phyloP scores from a whole-genome alignment of 2,329 filamentous ascomycete species.

The Penicillium sp. region DNA sequence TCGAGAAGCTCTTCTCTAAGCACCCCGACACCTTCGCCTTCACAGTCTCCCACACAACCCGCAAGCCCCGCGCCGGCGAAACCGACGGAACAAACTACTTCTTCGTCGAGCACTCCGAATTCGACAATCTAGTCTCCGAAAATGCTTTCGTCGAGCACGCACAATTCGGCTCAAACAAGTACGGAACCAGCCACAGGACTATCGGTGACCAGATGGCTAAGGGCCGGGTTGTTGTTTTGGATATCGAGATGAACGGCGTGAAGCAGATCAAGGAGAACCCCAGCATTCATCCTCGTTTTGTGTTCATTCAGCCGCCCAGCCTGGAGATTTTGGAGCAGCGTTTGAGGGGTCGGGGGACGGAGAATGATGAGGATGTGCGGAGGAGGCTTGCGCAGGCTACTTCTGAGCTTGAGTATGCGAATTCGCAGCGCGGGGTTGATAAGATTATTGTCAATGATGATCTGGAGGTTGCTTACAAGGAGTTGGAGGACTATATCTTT shows the following conservation, averaged over 20 bases:
- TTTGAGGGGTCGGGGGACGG: slow-evolving; percentile 74
- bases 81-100: slow-evolving; percentile 77
- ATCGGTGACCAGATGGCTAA: slow-evolving; percentile 72
- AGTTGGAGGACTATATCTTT: slow-evolving; percentile 47
- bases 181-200: slow-evolving; percentile 79
- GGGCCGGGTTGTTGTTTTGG: slow-evolving; percentile 76
- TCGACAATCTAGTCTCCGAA: slow-evolving; percentile 65
- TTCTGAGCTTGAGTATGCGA: slow-evolving; percentile 71
- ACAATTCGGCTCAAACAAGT: slow-evolving; percentile 79
- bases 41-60: slow-evolving; percentile 68
- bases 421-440: slow-evolving; percentile 60
- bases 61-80: slow-evolving; percentile 73
- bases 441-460: slow-evolving; percentile 67
- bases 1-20: slow-evolving; percentile 44
- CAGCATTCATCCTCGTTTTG: slow-evolving; percentile 69
- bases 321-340: slow-evolving; percentile 72
- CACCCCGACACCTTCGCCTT: slow-evolving; percentile 46
- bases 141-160: slow-evolving; percentile 85
- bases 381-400: slow-evolving; percentile 71
- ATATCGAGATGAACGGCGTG: slow-evolving; percentile 98
- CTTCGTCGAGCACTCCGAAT: slow-evolving; percentile 68
- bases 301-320: slow-evolving; percentile 82
- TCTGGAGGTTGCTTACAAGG: slow-evolving; percentile 56
- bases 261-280: slow-evolving; percentile 83
- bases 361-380: slow-evolving; percentile 69